These are phyloP conservation scores for Nematodospora valgi DNA, from an alignment of 805 yeast genomes.

Conservation along the genomic window DNA sequence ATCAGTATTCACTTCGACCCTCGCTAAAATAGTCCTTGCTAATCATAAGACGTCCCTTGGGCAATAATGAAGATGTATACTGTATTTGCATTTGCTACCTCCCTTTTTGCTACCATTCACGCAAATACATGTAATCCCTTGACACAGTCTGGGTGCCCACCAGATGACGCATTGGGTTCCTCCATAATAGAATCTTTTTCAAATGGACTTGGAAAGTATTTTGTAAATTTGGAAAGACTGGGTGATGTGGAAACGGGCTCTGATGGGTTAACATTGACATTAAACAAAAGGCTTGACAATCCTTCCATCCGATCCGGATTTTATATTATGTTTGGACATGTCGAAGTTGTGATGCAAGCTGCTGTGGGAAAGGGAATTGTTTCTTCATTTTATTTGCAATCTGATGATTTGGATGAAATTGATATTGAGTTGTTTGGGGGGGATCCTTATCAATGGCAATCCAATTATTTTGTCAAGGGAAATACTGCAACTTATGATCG, in stretches of 20 bases:
- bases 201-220: conserved; percentile 16
- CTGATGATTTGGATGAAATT: conserved; percentile 85
- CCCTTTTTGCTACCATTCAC: too few species aligned
- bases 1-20: too few species aligned
- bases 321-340: conserved; percentile 85
- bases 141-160: conserved; percentile 19
- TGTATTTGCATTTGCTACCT: too few species aligned
- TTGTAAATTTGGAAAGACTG: conserved; percentile 14
- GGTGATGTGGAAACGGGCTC: conserved; percentile 26
- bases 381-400: conserved; percentile 75
- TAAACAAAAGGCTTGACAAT: conserved; percentile 65
- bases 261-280: conserved; percentile 61
- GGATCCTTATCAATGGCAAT: conserved; percentile 69
- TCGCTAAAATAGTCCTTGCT: too few species aligned
- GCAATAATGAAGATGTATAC: too few species aligned
- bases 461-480: conserved; percentile 82
- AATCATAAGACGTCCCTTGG: too few species aligned
- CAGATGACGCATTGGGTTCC: conserved; percentile 26
- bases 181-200: conserved; percentile 29
- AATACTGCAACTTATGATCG: conserved; percentile 73
- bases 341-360: conserved; percentile 68
- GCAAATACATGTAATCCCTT: conserved; percentile 25
- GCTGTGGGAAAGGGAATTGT: conserved; percentile 78
- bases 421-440: conserved; percentile 88
- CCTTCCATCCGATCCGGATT: conserved; percentile 76